A percentile compares a stretch with the other conserved stretches of the same genome.
Conservation (phyloP, 2,329 filamentous ascomycete species). For the Colletotrichum camelliae region DNA sequence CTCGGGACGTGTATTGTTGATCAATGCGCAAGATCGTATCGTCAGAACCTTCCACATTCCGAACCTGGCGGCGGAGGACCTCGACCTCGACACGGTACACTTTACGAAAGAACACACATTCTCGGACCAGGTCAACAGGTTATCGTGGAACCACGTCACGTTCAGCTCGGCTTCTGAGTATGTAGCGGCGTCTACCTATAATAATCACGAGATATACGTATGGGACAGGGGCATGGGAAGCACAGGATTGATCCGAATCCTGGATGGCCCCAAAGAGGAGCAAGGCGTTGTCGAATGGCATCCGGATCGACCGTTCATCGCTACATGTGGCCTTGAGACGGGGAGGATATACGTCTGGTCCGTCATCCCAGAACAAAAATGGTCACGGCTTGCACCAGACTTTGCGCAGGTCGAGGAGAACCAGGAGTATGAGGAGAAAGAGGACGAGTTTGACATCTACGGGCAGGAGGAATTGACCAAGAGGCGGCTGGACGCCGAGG, state of each 20-base stretch:
- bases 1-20: constrained; percentile 85
- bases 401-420: constrained; percentile 99
- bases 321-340: constrained; percentile 90
- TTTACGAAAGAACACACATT: constrained; percentile 97
- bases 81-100: constrained; percentile 85
- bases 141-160: constrained; percentile 96
- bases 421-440: constrained; percentile 91
- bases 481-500: constrained; percentile 86
- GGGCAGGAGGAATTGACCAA: constrained; percentile 94
- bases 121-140: constrained; percentile 92
- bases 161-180: constrained; percentile 96
- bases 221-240: constrained; percentile 96
- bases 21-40: constrained; percentile 94
- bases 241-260: constrained; percentile 79
- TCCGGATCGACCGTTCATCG: constrained; percentile 83
- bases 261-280: constrained; percentile 96
- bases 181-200: constrained; percentile 94
- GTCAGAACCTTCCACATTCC: constrained; percentile 93
- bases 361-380: constrained; percentile 92
- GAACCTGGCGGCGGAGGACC: constrained; percentile 69
- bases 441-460: constrained; percentile 98
- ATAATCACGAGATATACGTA: constrained; percentile 98
- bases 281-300: constrained; percentile 98
- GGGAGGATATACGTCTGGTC: constrained; percentile 97
- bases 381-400: constrained; percentile 95